Evolutionary conservation across 2,329 filamentous ascomycete genomes (phyloP), one percentile per base, ranked within the genome.

Genomic region (Beauveria scarabaeidicola): DNA sequence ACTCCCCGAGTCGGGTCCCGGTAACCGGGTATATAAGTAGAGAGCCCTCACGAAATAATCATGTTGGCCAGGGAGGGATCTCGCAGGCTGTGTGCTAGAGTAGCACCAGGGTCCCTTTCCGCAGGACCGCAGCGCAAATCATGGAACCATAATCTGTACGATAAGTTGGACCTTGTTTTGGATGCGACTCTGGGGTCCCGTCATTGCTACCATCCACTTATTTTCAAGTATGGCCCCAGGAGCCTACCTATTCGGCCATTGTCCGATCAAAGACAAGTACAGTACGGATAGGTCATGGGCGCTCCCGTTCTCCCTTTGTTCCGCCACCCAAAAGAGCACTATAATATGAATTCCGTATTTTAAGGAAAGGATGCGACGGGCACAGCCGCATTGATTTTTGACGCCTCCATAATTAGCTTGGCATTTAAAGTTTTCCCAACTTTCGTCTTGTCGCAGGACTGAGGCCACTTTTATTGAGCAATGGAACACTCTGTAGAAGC

Each of bases 191-290:
- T 32, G 48, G 48, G 43, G 32, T 36, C 48, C 48, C 48, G 38
- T 38, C 10, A 21, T 52, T 38, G 11, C 5, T 25, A 36, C 43
- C 13, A n/a, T 29, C 13, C 36, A 32, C 29, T 32, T 32, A 13
- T 32, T 32, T n/a, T n/a, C 29, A 32, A 53, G 36, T 21, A 36
- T 38, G 11, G 11, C 15, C 43, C 11, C 13, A 27, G 27, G 41
- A 19, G 41, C 38, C 21, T 23, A 19, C 38, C 21, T 23, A 19
- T 41, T 40, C 54, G 54, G 54, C 32, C 54, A 29, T 57, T 46
- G 54, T 48, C 54, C 54, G 54, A 57, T 57, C 44, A 32, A 57
- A 48, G 29, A 29, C 54, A 36, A 19, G n/a, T n/a, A n/a, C n/a
- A n/a, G n/a, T n/a, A n/a, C n/a, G n/a, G n/a, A n/a, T n/a, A n/a